Evolutionary conservation across 2,329 filamentous ascomycete species (phyloP).

Genomic region (Pochonia chlamydosporia): DNA sequence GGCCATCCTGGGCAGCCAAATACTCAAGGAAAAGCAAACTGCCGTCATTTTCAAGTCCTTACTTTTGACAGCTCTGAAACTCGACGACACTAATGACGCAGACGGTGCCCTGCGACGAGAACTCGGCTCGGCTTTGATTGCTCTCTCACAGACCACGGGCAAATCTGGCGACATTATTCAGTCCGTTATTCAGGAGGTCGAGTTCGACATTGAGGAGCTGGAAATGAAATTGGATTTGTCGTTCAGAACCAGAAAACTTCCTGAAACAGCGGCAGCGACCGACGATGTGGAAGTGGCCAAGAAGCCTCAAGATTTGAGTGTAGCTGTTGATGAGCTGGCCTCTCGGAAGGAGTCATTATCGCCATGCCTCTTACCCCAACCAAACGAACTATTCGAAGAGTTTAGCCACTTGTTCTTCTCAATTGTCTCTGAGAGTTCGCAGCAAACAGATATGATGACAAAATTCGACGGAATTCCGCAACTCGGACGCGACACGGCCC

Average conservation of each 20-base stretch:
- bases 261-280: conserved; percentile 40
- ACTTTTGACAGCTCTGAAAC: conserved; percentile 52
- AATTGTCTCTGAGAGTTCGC: conserved; percentile 39
- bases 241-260: conserved; percentile 51
- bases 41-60: conserved; percentile 61
- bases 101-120: conserved; percentile 54
- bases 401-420: conserved; percentile 54
- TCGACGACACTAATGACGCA: conserved; percentile 48
- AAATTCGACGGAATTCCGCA: conserved; percentile 50
- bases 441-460: conserved; percentile 32
- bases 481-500: conserved; percentile 47
- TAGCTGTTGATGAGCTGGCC: conserved; percentile 32
- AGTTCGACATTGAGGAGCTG: conserved; percentile 67
- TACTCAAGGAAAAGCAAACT: conserved; percentile 58
- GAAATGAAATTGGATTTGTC: conserved; percentile 70
- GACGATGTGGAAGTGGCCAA: conserved; percentile 19
- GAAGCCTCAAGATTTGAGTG: conserved; percentile 31
- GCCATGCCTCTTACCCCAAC: conserved; percentile 47
- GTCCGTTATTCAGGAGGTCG: conserved; percentile 58
- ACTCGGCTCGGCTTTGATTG: conserved; percentile 61
- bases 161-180: conserved; percentile 59
- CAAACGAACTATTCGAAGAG: conserved; percentile 50
- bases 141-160: conserved; percentile 54
- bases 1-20: conserved; percentile 51
- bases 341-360: conserved; percentile 31